Percentiles rank a stretch among this genome's conserved stretches.
These are phyloP conservation scores for Magnusiomyces fungicola DNA, from an alignment of 1,139 yeast species.

Conservation along the genomic window DNA sequence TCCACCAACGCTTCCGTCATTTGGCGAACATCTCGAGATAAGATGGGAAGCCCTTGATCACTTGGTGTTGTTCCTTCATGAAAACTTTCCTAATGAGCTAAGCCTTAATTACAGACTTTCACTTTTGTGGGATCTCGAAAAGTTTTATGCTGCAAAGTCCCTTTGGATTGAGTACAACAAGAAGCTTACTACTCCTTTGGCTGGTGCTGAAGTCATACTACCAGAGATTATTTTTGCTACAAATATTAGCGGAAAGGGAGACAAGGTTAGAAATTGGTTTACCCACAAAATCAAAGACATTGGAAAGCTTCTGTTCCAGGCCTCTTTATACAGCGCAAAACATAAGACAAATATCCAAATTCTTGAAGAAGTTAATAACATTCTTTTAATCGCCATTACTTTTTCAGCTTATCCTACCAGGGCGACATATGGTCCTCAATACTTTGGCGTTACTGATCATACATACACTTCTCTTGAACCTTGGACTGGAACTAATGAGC, in stretches of 20 bases:
- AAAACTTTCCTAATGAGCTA: conserved; percentile 41
- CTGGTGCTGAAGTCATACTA: background rate
- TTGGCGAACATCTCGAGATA: conserved; percentile 39
- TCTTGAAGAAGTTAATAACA: conserved; percentile 26
- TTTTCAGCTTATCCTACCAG: conserved; percentile 26
- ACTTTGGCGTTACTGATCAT: conserved; percentile 19
- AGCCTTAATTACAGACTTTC: conserved; percentile 31
- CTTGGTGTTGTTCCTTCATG: conserved; percentile 41
- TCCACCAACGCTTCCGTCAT: conserved; percentile 39
- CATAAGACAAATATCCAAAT: conserved; percentile 9
- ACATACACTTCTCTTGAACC: conserved; percentile 22
- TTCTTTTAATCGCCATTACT: conserved; percentile 24
- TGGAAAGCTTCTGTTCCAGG: conserved; percentile 17
- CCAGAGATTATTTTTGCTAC: conserved; percentile 16
- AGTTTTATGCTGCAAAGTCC: conserved; percentile 46
- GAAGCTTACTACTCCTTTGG: background rate
- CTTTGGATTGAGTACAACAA: conserved; percentile 37
- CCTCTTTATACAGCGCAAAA: conserved; percentile 14
- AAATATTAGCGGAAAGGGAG: conserved; percentile 13
- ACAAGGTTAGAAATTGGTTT: conserved; percentile 24
- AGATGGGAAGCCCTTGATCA: conserved; percentile 38
- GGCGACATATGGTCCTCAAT: conserved; percentile 16
- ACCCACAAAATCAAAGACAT: conserved; percentile 19
- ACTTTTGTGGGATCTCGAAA: conserved; percentile 48
- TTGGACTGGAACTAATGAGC: conserved; percentile 30